A percentile compares a stretch with the other conserved stretches of the same genome.
Evolutionary conservation across 2,329 filamentous ascomycete species (phyloP).

Genomic region (Fusarium duplospermum): DNA sequence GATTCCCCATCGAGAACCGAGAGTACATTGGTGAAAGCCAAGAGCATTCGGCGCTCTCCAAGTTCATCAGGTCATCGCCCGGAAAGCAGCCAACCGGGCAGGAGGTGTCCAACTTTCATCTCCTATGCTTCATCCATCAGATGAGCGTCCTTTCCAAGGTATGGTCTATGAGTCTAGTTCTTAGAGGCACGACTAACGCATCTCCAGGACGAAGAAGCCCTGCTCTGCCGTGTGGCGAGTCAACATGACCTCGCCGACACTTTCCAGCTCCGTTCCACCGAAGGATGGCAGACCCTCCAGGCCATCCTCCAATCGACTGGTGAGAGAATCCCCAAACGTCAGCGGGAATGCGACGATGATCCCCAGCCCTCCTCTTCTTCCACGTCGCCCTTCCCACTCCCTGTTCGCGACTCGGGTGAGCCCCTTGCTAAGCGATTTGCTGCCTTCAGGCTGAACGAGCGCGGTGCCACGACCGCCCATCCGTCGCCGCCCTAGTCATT

Average conservation of each 20-base stretch:
- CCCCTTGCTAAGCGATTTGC: conserved; percentile 75
- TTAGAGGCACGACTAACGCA: conserved; percentile 5
- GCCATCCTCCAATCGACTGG: conserved; percentile 95
- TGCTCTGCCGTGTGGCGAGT: conserved; percentile 87
- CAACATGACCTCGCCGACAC: conserved; percentile 84
- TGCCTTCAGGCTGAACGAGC: conserved; percentile 71
- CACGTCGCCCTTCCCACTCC: conserved; percentile 44
- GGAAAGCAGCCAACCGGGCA: conserved; percentile 71
- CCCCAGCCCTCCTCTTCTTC: conserved; percentile 43
- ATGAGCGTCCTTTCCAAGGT: conserved; percentile 90
- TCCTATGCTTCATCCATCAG: conserved; percentile 86
- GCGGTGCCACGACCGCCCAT: conserved; percentile 40
- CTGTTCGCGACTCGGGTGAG: conserved; percentile 57
- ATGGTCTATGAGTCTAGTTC: conserved; percentile 41
- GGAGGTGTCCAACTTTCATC: conserved; percentile 90
- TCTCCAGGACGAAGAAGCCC: conserved; percentile 83
- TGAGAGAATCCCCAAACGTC: conserved; percentile 91
- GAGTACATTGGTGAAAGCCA: conserved; percentile 88
- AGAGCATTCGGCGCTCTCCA: conserved; percentile 76
- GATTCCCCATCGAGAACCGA: conserved; percentile 92
- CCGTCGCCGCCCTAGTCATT: conserved; percentile 39
- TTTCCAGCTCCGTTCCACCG: conserved; percentile 84
- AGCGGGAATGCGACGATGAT: conserved; percentile 50
- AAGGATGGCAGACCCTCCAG: conserved; percentile 93
- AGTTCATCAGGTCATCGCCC: conserved; percentile 73